Evolutionary conservation across 163 green algal genomes (phyloP).

Genomic region (Chloroidium sp.): DNA sequence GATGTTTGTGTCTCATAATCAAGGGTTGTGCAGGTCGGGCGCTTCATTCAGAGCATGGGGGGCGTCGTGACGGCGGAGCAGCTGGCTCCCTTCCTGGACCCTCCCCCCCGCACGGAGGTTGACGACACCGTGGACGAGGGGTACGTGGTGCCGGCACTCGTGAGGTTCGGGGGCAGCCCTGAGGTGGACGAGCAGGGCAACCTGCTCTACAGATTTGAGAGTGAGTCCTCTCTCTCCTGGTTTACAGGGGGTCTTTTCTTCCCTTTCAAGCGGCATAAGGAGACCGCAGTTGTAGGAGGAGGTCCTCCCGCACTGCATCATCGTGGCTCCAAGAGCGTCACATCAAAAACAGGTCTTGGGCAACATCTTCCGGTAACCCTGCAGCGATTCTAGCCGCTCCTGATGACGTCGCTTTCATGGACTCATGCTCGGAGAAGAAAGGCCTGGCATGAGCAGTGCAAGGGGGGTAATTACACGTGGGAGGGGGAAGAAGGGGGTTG

Average conservation of each 20-base stretch:
- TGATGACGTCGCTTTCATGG: neutral
- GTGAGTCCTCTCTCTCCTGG: constrained; percentile 42
- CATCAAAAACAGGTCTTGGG: no score
- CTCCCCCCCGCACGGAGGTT: constrained; percentile 2
- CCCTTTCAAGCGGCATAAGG: neutral
- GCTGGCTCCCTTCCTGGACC: constrained; percentile 71
- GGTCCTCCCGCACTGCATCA: no score
- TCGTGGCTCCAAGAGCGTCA: no score
- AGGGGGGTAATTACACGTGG: no score
- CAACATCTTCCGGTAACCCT: no score
- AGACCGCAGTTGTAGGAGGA: no score
- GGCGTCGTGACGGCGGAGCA: constrained; percentile 79
- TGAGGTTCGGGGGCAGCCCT: constrained; percentile 62
- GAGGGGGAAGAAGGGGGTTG: no score
- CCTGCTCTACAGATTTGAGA: constrained; percentile 51
- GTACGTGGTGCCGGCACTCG: constrained; percentile 74
- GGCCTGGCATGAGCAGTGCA: no score
- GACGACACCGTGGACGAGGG: constrained; percentile 23
- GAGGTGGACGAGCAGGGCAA: constrained; percentile 56
- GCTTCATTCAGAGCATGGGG: constrained; percentile 39
- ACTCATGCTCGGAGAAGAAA: neutral
- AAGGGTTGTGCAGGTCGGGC: constrained; percentile 13
- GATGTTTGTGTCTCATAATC: no score
- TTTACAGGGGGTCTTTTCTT: constrained; percentile 38
- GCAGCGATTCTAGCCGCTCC: neutral